A percentile compares a stretch with the other conserved stretches of the same genome.
Evolutionary conservation across 1,284 basidiomycete species (phyloP).

Genomic region (Anthracocystis panici-leucophaei): DNA sequence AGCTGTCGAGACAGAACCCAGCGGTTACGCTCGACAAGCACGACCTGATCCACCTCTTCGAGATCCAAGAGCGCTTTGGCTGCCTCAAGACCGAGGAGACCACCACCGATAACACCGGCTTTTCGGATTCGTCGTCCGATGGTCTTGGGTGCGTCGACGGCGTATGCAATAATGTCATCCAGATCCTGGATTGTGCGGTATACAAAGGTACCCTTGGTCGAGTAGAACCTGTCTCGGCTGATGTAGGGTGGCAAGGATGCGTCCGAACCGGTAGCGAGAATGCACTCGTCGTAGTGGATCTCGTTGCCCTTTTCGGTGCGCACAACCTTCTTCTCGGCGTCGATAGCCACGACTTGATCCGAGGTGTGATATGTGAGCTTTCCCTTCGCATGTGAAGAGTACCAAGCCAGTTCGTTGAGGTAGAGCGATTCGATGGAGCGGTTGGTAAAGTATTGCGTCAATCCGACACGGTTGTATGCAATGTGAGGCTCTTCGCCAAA

Average conservation of each 20-base stretch:
- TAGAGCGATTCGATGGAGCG: constrained; percentile 78
- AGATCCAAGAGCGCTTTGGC: constrained; percentile 80
- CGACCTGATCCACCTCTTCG: constrained; percentile 71
- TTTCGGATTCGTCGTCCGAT: constrained; percentile 47
- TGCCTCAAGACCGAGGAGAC: constrained; percentile 80
- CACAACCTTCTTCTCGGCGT: constrained; percentile 72
- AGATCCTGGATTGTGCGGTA: constrained; percentile 76
- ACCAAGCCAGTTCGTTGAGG: constrained; percentile 77
- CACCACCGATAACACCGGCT: constrained; percentile 79
- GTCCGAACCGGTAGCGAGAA: constrained; percentile 78
- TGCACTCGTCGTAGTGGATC: constrained; percentile 74
- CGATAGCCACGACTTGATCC: constrained; percentile 72
- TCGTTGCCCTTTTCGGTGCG: constrained; percentile 73
- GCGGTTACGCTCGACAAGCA: constrained; percentile 76
- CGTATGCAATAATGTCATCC: constrained; percentile 57
- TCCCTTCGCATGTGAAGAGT: constrained; percentile 70
- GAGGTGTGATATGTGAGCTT: constrained; percentile 65
- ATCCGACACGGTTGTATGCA: constrained; percentile 75
- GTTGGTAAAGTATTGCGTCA: constrained; percentile 78
- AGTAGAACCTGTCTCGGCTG: constrained; percentile 71
- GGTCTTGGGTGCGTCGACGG: constrained; percentile 44
- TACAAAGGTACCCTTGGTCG: constrained; percentile 76
- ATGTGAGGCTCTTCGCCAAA: constrained; percentile 77
- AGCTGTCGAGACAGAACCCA: constrained; percentile 80
- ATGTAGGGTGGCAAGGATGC: constrained; percentile 78